Evolutionary conservation across 2,329 filamentous ascomycete species (phyloP), one percentile per base, ranked within the genome.

Genomic region (Fusarium dlaminii): DNA sequence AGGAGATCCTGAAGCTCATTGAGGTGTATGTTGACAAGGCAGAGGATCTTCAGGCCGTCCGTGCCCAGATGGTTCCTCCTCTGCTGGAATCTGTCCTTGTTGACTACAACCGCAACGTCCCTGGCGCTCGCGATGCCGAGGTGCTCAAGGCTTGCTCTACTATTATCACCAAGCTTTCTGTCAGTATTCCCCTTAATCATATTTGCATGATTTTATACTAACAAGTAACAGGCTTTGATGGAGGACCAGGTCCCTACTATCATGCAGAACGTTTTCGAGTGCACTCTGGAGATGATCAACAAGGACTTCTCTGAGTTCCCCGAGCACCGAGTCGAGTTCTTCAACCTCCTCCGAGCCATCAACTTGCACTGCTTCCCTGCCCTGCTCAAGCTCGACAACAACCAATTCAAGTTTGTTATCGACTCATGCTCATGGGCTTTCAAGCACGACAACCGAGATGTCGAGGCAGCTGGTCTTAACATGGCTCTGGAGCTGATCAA

Each of bases 341-440:
- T 99, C 89, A 98, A 98, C 84, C 90, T 99, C 30, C 89, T 99
- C 42, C 90, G 97, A 76, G 94, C 96, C 20, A 98, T 99, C 85
- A 99, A 99, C 83, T 86, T 98, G 54, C 94, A 97, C 82, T 99
- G 96, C 84, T 99, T 99, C 91, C 94, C 94, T 54, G 91, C 96
- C 2, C 89, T 99, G 29, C 88, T 99, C 75, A 97, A 97, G 84
- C 91, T 99, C 39, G 96, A 99, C 81, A 96, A 94, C 79, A 91
- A 94, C 68, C 96, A 98, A 81, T 99, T 99, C 90, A 99, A 99
- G 86, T 97, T 98, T 80, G 95, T 99, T 79, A 98, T 99, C 76
- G 96, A 99, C 83, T 97, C 96, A 40, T 99, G 97, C 87, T 95
- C 98, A 89, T 99, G 96, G 97, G 96, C 97, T n/a, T 98, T 96